Conservation (phyloP, 352 stramenopile species). For the Phytophthora ohioensis region DNA sequence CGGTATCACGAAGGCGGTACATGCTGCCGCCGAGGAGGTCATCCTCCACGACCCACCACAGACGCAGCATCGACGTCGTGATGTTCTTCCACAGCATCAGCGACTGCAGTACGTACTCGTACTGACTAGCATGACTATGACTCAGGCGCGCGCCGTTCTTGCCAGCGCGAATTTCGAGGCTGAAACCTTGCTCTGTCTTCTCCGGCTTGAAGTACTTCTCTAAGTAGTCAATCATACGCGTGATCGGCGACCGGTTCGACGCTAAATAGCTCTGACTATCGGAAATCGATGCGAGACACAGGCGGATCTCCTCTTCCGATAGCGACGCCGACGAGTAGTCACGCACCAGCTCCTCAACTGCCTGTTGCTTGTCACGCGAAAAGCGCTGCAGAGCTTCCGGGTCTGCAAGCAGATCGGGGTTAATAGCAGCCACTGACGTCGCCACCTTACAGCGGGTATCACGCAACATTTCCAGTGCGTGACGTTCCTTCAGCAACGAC, state of each 20-base stretch:
- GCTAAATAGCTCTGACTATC: slow-evolving; percentile 72
- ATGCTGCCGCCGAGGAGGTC: slow-evolving; percentile 61
- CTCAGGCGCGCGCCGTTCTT: slow-evolving; percentile 68
- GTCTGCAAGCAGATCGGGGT: slow-evolving; percentile 22
- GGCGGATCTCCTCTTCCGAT: slow-evolving; percentile 60
- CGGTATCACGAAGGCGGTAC: slow-evolving; percentile 72
- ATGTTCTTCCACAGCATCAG: slow-evolving; percentile 73
- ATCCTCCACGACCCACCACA: slow-evolving; percentile 74
- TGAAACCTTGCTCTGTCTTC: slow-evolving; percentile 50
- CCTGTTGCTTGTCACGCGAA: slow-evolving; percentile 39
- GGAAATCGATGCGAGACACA: slow-evolving; percentile 57
- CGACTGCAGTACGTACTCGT: slow-evolving; percentile 75
- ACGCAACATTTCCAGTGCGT: slow-evolving; percentile 72
- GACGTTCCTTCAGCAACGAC: slow-evolving; percentile 72
- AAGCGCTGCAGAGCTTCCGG: slow-evolving; percentile 36
- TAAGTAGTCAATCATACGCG: slow-evolving; percentile 71
- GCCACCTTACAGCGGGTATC: slow-evolving; percentile 77
- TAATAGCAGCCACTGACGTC: slow-evolving; percentile 52
- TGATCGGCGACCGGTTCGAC: slow-evolving; percentile 67
- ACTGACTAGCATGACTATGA: slow-evolving; percentile 68
- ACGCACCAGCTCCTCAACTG: slow-evolving; percentile 48
- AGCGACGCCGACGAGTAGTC: slow-evolving; percentile 60
- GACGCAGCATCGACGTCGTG: slow-evolving; percentile 62
- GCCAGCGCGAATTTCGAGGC: slow-evolving; percentile 66
- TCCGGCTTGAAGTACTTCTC: slow-evolving; percentile 65